Percentiles rank a stretch among this genome's conserved stretches.
These are phyloP conservation scores for Spathaspora girioi DNA, from an alignment of 805 yeast species.

Conservation along the genomic window DNA sequence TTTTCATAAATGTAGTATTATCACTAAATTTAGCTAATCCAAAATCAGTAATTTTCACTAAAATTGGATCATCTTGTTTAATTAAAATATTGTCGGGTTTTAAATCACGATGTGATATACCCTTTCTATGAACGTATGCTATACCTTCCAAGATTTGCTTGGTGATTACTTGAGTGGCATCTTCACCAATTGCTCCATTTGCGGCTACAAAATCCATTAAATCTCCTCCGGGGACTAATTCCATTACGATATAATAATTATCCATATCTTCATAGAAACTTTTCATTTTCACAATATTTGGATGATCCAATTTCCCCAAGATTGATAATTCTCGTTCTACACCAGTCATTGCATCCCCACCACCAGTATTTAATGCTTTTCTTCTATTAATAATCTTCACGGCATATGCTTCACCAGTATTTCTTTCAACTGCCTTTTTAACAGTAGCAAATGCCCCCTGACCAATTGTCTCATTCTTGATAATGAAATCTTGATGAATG, in stretches of 20 bases:
- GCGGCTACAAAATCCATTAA: slow-evolving; percentile 95
- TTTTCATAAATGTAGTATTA: slow-evolving; percentile 81
- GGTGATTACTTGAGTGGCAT: slow-evolving; percentile 81
- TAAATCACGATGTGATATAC: slow-evolving; percentile 93
- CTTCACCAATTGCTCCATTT: slow-evolving; percentile 89
- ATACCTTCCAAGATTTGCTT: slow-evolving; percentile 82
- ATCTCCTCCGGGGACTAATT: slow-evolving; percentile 94
- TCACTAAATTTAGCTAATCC: slow-evolving; percentile 92
- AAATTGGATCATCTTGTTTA: slow-evolving; percentile 85
- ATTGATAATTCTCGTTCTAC: slow-evolving; percentile 85
- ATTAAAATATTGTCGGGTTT: slow-evolving; percentile 95
- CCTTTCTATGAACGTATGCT: slow-evolving; percentile 80
- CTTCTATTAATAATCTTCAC: slow-evolving; percentile 85
- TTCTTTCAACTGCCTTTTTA: slow-evolving; percentile 81
- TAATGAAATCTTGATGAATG: slow-evolving; percentile 65
- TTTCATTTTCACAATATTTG: slow-evolving; percentile 76
- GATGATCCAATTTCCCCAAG: slow-evolving; percentile 72
- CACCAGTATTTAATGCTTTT: slow-evolving; percentile 64
- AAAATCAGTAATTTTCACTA: slow-evolving; percentile 92
- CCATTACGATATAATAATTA: slow-evolving; percentile 88
- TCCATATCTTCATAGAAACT: slow-evolving; percentile 83
- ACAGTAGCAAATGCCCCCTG: slow-evolving; percentile 99
- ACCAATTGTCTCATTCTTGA: slow-evolving; percentile 83
- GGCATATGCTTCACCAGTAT: slow-evolving; percentile 83
- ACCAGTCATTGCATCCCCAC: slow-evolving; percentile 64